phyloP scores from a whole-genome alignment of 352 stramenopile genomes.

The Saprolegnia parasitica region DNA sequence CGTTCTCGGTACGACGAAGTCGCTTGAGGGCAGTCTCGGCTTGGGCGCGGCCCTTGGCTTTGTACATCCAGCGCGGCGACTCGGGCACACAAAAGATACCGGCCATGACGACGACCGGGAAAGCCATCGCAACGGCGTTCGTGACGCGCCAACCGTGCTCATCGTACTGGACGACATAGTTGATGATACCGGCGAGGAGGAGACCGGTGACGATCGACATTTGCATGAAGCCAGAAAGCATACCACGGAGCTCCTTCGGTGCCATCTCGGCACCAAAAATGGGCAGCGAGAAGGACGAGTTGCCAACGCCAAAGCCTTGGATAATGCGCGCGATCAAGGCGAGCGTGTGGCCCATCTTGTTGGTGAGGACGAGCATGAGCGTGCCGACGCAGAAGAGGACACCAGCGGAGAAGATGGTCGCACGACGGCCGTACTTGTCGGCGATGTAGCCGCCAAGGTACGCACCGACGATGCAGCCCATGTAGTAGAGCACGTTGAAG shows the following conservation, averaged over 20 bases:
- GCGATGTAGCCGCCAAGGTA: conserved; percentile 34
- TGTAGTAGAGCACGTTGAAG: conserved; percentile 43
- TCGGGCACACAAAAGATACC: conserved; percentile 46
- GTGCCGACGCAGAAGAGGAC: conserved; percentile 41
- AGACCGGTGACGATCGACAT: conserved; percentile 42
- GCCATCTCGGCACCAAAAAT: conserved; percentile 43
- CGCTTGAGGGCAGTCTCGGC: conserved; percentile 34
- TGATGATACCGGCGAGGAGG: conserved; percentile 40
- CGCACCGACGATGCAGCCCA: conserved; percentile 39
- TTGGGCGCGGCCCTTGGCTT: conserved; percentile 35
- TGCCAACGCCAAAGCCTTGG: conserved; percentile 40
- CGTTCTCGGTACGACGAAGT: conserved; percentile 34
- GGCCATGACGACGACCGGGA: conserved; percentile 40
- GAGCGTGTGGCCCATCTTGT: conserved; percentile 29
- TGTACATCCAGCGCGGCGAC: conserved; percentile 45
- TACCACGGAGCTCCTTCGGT: conserved; percentile 37
- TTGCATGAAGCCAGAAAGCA: conserved; percentile 41
- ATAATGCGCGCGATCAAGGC: conserved; percentile 35
- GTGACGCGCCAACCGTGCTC: conserved; percentile 38
- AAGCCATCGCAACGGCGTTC: conserved; percentile 33
- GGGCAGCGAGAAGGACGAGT: conserved; percentile 42
- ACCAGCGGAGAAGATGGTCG: conserved; percentile 36
- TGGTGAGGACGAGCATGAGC: conserved; percentile 32
- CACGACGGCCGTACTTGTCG: conserved; percentile 37
- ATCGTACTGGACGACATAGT: conserved; percentile 31